Evolutionary conservation across 2,329 filamentous ascomycete species (phyloP), one percentile per base, ranked within the genome.

Genomic region (Venturia aucupariae): DNA sequence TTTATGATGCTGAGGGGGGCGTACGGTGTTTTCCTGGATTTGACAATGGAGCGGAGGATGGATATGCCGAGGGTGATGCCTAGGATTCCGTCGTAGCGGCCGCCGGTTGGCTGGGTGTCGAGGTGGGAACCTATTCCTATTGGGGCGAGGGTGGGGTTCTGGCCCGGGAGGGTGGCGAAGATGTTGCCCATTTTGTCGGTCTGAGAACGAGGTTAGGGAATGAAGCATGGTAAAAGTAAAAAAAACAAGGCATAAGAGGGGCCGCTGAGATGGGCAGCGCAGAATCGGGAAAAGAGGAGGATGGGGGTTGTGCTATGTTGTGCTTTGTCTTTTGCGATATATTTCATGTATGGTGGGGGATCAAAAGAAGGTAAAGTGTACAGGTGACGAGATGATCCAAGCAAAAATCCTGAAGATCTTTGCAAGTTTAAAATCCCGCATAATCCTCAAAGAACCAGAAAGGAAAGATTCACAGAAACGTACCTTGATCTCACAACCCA

Each of bases 181-280:
- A 88, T 89, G 68, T 93, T 94, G 22, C 90, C 90, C 84, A 93
- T 91, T 32, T 84, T 79, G 71, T 94, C 90, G 1, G 90, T 75
- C 0, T 81, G 86, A 8, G 89, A 2, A 80, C 79, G 72, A 4
- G 24, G 22, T 24, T 17, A 19, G 27, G 27, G 13, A 6, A 10
- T 55, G 48, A 4, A 27, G 2, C 4, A n/a, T 24, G 44, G n/a
- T n/a, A n/a, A n/a, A n/a, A n/a, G n/a, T n/a, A n/a, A n/a, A n/a
- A n/a, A n/a, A n/a, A n/a, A n/a, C n/a, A n/a, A n/a, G n/a, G n/a
- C n/a, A n/a, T n/a, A n/a, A n/a, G n/a, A n/a, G n/a, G n/a, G n/a
- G n/a, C n/a, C n/a, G n/a, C n/a, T n/a, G n/a, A n/a, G n/a, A n/a
- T n/a, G n/a, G n/a, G n/a, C n/a, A n/a, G n/a, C n/a, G n/a, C n/a